Percentiles rank a stretch among this genome's conserved stretches.
Evolutionary conservation across 257 asterid species (phyloP).

Genomic region (Agastache rugosa): DNA sequence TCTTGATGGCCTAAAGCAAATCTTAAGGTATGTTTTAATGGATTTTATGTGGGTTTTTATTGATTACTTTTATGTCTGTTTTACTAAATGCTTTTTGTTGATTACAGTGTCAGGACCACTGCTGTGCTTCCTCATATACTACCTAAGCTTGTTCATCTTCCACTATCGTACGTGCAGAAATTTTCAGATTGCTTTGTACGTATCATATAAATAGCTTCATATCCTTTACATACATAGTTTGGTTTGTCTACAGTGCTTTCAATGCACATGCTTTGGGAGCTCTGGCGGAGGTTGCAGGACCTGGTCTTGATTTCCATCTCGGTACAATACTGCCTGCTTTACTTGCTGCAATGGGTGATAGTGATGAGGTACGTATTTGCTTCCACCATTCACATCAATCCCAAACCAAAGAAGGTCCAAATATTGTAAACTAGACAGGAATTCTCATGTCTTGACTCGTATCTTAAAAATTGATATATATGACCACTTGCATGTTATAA

Average conservation of each 20-base stretch:
- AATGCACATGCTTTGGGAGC: conserved; percentile 99
- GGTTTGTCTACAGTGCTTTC: conserved; percentile 69
- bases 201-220: conserved; percentile 8
- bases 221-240: conserved; percentile 33
- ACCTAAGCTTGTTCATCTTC: conserved; percentile 95
- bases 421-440: neutral
- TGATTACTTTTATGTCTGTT: conserved; percentile 14
- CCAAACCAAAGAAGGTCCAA: neutral
- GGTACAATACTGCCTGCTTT: conserved; percentile 89
- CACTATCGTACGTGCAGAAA: conserved; percentile 74
- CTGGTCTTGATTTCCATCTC: conserved; percentile 93
- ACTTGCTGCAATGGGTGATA: conserved; percentile 80
- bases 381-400: neutral
- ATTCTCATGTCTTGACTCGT: neutral
- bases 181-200: conserved; percentile 28
- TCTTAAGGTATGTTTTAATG: conserved; percentile 63
- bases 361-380: conserved; percentile 57
- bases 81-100: conserved; percentile 35
- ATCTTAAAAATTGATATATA: neutral
- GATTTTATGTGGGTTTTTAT: conserved; percentile 26
- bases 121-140: conserved; percentile 99
- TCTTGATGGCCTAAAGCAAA: conserved; percentile 97
- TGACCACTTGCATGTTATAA: neutral
- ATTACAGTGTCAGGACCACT: conserved; percentile 87
- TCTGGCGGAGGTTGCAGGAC: conserved; percentile 96